Percentiles rank a stretch among this genome's conserved stretches.
Evolutionary conservation across 208 protist genomes (phyloP).

Genomic region (Vickermania ingenoplastis): DNA sequence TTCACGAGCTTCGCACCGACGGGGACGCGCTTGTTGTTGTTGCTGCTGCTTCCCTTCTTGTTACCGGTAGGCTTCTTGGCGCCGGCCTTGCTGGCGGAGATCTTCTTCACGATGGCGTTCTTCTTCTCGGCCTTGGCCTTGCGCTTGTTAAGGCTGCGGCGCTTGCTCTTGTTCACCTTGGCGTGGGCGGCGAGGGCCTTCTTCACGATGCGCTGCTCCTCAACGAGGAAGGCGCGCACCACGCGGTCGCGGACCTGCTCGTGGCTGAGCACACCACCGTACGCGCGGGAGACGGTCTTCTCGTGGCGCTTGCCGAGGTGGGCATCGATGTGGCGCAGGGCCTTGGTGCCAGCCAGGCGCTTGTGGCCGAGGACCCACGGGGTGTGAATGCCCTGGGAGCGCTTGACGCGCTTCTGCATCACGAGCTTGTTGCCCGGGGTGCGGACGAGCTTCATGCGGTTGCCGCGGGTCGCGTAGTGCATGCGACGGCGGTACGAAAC

Average conservation of each 20-base stretch:
- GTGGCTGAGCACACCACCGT: constrained; percentile 94
- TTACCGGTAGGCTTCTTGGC: constrained; percentile 13
- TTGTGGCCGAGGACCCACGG: constrained; percentile 91
- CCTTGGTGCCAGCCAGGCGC: constrained; percentile 87
- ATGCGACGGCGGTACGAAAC: constrained; percentile 39
- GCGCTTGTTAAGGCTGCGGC: constrained; percentile 18
- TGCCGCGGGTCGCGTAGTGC: constrained; percentile 32
- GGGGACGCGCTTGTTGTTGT: constrained; percentile 7
- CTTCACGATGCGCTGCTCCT: constrained; percentile 97
- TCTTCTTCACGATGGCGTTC: constrained; percentile 16
- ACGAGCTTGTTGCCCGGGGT: constrained; percentile 68
- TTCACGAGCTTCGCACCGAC: constrained; percentile 26
- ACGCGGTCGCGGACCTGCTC: constrained; percentile 93
- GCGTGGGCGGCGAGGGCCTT: constrained; percentile 25
- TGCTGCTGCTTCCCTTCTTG: constrained; percentile 12
- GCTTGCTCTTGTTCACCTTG: constrained; percentile 28
- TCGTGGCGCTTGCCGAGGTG: constrained; percentile 75
- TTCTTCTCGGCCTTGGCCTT: constrained; percentile 10
- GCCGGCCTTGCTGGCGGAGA: background rate
- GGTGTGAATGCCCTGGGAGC: constrained; percentile 80
- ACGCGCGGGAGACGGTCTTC: constrained; percentile 95
- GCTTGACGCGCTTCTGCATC: constrained; percentile 85
- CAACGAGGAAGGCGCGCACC: constrained; percentile 94
- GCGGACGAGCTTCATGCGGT: constrained; percentile 33
- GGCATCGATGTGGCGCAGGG: constrained; percentile 86